A percentile compares a stretch with the other conserved stretches of the same genome.
phyloP scores from a whole-genome alignment of 2,329 filamentous ascomycete genomes.

The Aspergillus sojae region DNA sequence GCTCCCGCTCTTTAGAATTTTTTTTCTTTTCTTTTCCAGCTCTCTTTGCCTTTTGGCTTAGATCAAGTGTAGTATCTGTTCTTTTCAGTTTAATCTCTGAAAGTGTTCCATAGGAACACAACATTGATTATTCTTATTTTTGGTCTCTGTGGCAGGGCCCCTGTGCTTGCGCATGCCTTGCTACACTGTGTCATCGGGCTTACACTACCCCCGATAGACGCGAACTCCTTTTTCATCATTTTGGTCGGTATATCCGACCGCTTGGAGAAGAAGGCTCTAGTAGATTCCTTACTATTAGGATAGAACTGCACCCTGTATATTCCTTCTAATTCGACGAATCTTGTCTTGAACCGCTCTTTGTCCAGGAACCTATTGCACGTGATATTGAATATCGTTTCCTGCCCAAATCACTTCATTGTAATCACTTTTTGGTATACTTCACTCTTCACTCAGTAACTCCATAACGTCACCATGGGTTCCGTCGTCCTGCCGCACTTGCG shows the following conservation, averaged over 20 bases:
- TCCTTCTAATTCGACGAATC: too few species aligned
- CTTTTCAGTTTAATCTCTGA: conserved; percentile 97
- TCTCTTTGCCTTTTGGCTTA: conserved; percentile 67
- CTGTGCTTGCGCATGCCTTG: conserved; percentile 72
- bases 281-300: not conserved
- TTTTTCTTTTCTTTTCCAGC: conserved; percentile 52
- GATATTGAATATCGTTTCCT: conserved; percentile 3
- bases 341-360: too few species aligned
- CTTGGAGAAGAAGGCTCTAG: conserved; percentile 58
- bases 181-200: conserved; percentile 73
- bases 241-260: conserved; percentile 53
- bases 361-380: not conserved
- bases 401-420: not conserved
- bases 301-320: too few species aligned
- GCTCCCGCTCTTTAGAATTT: conserved; percentile 33
- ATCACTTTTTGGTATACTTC: not conserved
- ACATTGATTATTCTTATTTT: conserved; percentile 85
- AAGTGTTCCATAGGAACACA: conserved; percentile 71
- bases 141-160: conserved; percentile 57
- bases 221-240: conserved; percentile 66
- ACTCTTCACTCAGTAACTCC: not conserved
- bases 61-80: conserved; percentile 97
- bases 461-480: conserved; percentile 64
- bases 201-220: conserved; percentile 74
- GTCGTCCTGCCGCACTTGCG: conserved; percentile 88